Conservation (phyloP, 1,284 basidiomycete species). For the Pseudozyma sp. region DNA sequence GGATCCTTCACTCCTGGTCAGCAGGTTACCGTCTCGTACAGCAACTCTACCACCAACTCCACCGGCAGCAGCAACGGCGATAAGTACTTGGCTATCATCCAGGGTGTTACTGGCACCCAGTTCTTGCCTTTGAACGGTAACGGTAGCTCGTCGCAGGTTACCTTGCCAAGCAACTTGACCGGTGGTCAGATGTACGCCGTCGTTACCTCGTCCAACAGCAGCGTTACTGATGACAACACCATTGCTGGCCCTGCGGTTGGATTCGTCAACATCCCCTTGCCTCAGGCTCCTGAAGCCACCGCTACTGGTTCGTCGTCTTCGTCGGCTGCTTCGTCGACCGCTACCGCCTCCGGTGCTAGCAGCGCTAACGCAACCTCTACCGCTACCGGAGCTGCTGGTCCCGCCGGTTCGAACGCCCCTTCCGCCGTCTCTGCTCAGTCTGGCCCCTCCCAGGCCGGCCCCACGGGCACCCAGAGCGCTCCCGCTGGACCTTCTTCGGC, state of each 20-base stretch:
- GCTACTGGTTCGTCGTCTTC: constrained; percentile 8
- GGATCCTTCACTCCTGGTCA: constrained; percentile 46
- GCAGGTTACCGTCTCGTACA: constrained; percentile 39
- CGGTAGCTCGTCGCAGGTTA: constrained; percentile 17
- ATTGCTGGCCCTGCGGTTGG: constrained; percentile 45
- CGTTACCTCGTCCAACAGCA: constrained; percentile 30
- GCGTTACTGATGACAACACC: constrained; percentile 50
- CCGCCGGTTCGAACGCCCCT: not conserved
- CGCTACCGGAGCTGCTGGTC: constrained; percentile 3
- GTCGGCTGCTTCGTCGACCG: not conserved
- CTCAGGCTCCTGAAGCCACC: constrained; percentile 41
- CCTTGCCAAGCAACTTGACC: constrained; percentile 43
- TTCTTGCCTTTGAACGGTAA: constrained; percentile 26
- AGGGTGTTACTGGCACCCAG: constrained; percentile 28
- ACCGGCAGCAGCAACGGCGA: constrained; percentile 1
- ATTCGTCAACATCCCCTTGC: constrained; percentile 42
- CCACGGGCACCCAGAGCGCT: not conserved
- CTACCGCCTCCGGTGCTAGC: not conserved
- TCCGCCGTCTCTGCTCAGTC: not conserved
- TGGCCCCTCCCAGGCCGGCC: not conserved
- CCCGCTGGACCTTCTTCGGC: not conserved
- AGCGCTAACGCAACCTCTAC: not conserved
- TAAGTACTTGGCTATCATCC: constrained; percentile 44
- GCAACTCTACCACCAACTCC: constrained; percentile 15
- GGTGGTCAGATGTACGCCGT: constrained; percentile 54